Evolutionary conservation across 2,329 filamentous ascomycete species (phyloP).

Genomic region (Botrytis byssoidea): DNA sequence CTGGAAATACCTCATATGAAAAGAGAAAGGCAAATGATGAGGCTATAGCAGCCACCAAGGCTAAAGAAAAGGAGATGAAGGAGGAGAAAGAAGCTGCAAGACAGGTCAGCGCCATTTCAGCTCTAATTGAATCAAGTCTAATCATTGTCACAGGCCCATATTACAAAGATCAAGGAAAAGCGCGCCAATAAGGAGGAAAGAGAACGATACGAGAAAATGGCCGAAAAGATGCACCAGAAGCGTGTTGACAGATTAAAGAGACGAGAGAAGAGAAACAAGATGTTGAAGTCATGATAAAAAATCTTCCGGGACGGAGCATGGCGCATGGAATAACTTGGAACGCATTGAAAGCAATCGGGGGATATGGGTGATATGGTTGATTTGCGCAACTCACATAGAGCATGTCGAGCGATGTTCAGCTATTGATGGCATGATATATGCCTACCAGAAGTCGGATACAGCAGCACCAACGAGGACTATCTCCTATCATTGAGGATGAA

Average conservation of each 20-base stretch:
- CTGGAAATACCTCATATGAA: conserved; percentile 75
- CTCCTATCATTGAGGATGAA: neutral
- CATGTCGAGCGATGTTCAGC: neutral
- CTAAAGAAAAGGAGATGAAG: conserved; percentile 93
- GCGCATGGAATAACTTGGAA: conserved; percentile 12
- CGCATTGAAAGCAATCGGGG: neutral
- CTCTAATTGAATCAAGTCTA: neutral
- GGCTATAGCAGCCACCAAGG: conserved; percentile 74
- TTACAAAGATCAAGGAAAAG: conserved; percentile 80
- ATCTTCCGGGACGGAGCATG: conserved; percentile 12
- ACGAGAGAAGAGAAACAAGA: conserved; percentile 93
- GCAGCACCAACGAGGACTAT: neutral
- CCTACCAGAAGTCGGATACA: neutral
- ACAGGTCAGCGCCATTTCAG: conserved; percentile 56
- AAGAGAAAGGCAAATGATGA: conserved; percentile 71
- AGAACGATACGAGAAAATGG: conserved; percentile 89
- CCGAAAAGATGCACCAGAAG: conserved; percentile 97
- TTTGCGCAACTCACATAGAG: conserved; percentile 1
- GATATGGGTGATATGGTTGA: neutral
- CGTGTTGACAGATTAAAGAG: conserved; percentile 89
- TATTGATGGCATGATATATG: neutral
- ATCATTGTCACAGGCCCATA: conserved; percentile 57
- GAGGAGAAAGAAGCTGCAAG: conserved; percentile 90
- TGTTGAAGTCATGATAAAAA: conserved; percentile 60
- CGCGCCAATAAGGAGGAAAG: conserved; percentile 88